These are phyloP conservation scores for Plicaturopsis crispa DNA, from an alignment of 768 basidiomycete genomes.

Conservation along the genomic window DNA sequence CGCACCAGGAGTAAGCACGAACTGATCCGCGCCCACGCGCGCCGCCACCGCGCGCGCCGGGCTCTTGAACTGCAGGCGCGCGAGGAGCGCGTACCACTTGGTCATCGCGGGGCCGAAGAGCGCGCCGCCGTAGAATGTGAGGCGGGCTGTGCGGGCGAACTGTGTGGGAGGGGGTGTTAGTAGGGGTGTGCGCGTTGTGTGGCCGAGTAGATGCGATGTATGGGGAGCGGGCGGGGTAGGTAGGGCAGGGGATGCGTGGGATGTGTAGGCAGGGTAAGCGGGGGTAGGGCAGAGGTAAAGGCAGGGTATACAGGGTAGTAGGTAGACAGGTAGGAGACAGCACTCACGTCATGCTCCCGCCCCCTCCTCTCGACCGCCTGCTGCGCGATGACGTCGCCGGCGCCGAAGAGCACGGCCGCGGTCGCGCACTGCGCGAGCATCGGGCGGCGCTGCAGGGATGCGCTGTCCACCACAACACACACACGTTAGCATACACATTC, in stretches of 20 bases:
- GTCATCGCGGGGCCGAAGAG: slow-evolving; percentile 80
- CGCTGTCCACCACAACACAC: slow-evolving; percentile 28
- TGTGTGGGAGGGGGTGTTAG: slow-evolving; percentile 14
- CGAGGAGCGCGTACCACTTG: slow-evolving; percentile 73
- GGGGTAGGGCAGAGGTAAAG: background rate
- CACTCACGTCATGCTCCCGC: slow-evolving; percentile 64
- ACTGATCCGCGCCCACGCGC: slow-evolving; percentile 73
- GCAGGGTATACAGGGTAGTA: background rate
- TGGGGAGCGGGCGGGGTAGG: too few species aligned
- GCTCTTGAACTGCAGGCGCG: slow-evolving; percentile 59
- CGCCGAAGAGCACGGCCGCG: slow-evolving; percentile 61
- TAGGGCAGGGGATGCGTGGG: too few species aligned
- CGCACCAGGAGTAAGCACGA: slow-evolving; percentile 63
- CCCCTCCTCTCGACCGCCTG: slow-evolving; percentile 74
- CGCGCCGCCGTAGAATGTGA: slow-evolving; percentile 67
- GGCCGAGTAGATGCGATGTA: too few species aligned
- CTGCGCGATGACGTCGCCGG: slow-evolving; percentile 80
- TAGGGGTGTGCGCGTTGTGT: background rate
- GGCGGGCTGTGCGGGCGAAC: slow-evolving; percentile 54
- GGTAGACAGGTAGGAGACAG: background rate
- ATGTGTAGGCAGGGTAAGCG: too few species aligned
- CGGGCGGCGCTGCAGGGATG: slow-evolving; percentile 53
- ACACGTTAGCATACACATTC: background rate
- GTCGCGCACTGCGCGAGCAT: slow-evolving; percentile 58
- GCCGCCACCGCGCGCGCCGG: slow-evolving; percentile 53